phyloP scores from a whole-genome alignment of 225 moss, liverwort and hornwort species.

The Asterella californica region DNA sequence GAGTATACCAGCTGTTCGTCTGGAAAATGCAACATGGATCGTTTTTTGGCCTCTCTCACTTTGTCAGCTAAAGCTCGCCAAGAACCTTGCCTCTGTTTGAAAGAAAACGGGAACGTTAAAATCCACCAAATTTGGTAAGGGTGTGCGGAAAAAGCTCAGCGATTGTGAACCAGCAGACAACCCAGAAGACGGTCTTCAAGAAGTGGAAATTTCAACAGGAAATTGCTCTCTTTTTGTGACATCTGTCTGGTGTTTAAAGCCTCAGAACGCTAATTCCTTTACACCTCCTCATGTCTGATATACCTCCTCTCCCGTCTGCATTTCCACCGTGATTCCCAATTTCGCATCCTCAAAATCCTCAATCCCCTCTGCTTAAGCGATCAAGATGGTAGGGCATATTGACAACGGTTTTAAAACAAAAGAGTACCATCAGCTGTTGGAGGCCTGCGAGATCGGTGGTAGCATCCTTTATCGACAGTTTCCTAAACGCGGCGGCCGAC shows the following conservation, averaged over 20 bases:
- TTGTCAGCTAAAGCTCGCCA: conserved; percentile 84
- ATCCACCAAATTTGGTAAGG: background rate
- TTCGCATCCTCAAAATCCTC: background rate
- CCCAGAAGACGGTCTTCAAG: background rate
- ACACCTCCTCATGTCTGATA: background rate
- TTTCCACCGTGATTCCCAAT: background rate
- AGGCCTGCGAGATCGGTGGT: conserved; percentile 38
- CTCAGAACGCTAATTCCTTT: background rate
- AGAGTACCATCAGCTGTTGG: conserved; percentile 37
- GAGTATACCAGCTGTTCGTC: conserved; percentile 71
- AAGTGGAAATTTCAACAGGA: background rate
- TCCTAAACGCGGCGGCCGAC: conserved; percentile 22
- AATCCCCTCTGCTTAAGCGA: too few species aligned
- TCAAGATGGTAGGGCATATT: background rate
- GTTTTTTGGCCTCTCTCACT: conserved; percentile 66
- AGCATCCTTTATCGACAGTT: conserved; percentile 32
- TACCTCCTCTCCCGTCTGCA: background rate
- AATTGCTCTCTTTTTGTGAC: background rate
- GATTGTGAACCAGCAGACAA: background rate
- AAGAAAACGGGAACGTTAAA: background rate
- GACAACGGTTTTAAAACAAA: background rate
- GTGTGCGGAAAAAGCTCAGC: background rate
- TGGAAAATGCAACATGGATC: conserved; percentile 56
- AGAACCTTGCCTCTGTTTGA: conserved; percentile 83
- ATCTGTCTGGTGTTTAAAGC: background rate